A percentile compares a stretch with the other conserved stretches of the same genome.
Evolutionary conservation across 176 grass and related monocot genomes (phyloP).

Genomic region (Rhipidocladum racemiflorum): DNA sequence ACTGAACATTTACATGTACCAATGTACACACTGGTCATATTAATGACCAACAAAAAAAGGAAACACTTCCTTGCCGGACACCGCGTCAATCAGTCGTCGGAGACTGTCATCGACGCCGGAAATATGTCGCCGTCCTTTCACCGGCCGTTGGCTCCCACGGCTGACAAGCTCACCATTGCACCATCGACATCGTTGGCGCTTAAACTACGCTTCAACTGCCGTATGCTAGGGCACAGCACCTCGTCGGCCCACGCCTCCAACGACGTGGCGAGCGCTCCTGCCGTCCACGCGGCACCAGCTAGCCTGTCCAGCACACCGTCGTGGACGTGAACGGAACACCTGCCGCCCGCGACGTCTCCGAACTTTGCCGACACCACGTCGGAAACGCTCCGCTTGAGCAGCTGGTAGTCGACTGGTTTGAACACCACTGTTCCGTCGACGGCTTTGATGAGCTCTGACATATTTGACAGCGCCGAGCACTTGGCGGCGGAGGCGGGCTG

Average conservation of each 20-base stretch:
- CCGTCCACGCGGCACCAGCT: slow-evolving; percentile 34
- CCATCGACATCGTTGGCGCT: slow-evolving; percentile 34
- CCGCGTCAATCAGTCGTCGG: slow-evolving; percentile 49
- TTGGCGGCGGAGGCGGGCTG: neutral
- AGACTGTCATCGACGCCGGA: slow-evolving; percentile 38
- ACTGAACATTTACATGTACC: slow-evolving; percentile 41
- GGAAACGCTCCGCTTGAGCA: slow-evolving; percentile 45
- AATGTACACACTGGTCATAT: slow-evolving; percentile 45
- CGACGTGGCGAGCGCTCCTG: slow-evolving; percentile 2
- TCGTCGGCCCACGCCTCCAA: slow-evolving; percentile 55
- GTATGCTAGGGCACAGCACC: slow-evolving; percentile 41
- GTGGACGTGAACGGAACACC: slow-evolving; percentile 36
- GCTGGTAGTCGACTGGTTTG: slow-evolving; percentile 51
- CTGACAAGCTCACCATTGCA: slow-evolving; percentile 40
- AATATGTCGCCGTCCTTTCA: slow-evolving; percentile 32
- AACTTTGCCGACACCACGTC: slow-evolving; percentile 46
- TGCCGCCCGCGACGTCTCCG: neutral
- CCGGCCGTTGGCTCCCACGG: slow-evolving; percentile 24
- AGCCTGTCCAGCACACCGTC: slow-evolving; percentile 36
- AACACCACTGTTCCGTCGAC: slow-evolving; percentile 51
- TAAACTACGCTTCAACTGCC: slow-evolving; percentile 43
- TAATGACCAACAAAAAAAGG: slow-evolving; percentile 29
- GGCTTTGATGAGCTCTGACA: slow-evolving; percentile 38
- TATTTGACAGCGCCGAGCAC: slow-evolving; percentile 2
- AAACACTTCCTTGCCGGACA: neutral